Evolutionary conservation across 495 filamentous ascomycete species (phyloP), one percentile per base, ranked within the genome.

Genomic region (Xylaria longipes): DNA sequence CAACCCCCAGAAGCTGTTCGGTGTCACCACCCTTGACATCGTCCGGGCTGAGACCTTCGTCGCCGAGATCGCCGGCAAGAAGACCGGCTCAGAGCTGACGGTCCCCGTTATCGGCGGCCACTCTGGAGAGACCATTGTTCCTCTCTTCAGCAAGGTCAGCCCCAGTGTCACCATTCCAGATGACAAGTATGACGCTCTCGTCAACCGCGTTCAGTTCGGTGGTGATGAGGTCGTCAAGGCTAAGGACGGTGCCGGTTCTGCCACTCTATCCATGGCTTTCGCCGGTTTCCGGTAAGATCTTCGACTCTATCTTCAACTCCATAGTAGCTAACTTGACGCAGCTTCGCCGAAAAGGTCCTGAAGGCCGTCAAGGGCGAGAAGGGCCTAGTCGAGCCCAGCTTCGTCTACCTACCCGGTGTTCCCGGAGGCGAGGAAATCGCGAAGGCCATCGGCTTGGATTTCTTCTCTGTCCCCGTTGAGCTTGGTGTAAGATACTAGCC

Each of bases 171-270:
- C 89, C 37, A 94, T 98, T 74, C 94, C 95, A 17, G 87, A 84
- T 60, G 94, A 97, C 79, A 93, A 97, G 85, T 91, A 94, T 72
- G 93, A 92, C 76, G 92, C 87, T 69, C 87, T 98, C 57, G 89
- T 97, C 78, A 92, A 97, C 82, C 94, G 96, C 77, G 94, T 98
- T 48, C 96, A 99, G 83, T 98, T 97, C 76, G 97, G 97, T 79
- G 96, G 96, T 83, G 96, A 99, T 78, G 96, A 99, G 87, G 96
- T 99, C 75, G 96, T 98, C 79, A 90, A 96, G 87, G 96, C 96
- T 79, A 99, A 99, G 91, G 93, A 95, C 70, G 96, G 96, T 76
- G 89, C 91, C 78, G 96, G 96, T 72, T 97, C 95, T 48, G 96
- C 96, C 73, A 99, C 96, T 69, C 89, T 98, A 41, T 97, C 94